These are phyloP conservation scores for Trametes sanguinea DNA, from an alignment of 768 basidiomycete genomes.

Conservation along the genomic window DNA sequence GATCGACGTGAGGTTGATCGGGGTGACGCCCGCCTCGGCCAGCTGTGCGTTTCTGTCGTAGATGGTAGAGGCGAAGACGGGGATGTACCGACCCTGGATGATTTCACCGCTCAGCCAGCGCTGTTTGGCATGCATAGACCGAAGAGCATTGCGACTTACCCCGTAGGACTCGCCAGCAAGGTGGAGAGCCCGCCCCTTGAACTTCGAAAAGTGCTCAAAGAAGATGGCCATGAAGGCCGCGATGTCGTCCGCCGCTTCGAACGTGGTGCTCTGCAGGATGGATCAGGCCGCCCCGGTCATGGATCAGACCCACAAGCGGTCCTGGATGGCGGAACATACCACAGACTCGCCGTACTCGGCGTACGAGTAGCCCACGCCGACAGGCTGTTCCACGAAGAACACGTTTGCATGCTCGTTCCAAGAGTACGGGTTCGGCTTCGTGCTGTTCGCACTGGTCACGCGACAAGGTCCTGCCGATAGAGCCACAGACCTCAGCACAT, in stretches of 20 bases:
- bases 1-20: constrained; percentile 50
- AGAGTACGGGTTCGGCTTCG: constrained; percentile 56
- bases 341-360: constrained; percentile 64
- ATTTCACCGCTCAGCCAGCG: background rate
- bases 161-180: constrained; percentile 53
- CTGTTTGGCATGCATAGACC: background rate
- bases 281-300: too few relatives aligned
- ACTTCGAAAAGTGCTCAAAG: constrained; percentile 71
- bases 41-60: constrained; percentile 50
- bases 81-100: constrained; percentile 51
- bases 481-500: too few relatives aligned
- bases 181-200: constrained; percentile 58
- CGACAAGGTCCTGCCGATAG: constrained; percentile 65
- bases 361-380: constrained; percentile 41
- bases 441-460: constrained; percentile 50
- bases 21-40: constrained; percentile 46
- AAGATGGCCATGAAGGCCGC: constrained; percentile 73
- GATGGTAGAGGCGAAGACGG: constrained; percentile 49
- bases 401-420: constrained; percentile 72
- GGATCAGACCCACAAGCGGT: too few relatives aligned
- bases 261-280: constrained; percentile 51
- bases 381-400: constrained; percentile 47
- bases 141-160: constrained; percentile 32
- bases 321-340: constrained; percentile 35
- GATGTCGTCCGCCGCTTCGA: constrained; percentile 70